These are phyloP conservation scores for Debaryomyces sp. DNA, from an alignment of 1,139 yeast species.

Conservation along the genomic window DNA sequence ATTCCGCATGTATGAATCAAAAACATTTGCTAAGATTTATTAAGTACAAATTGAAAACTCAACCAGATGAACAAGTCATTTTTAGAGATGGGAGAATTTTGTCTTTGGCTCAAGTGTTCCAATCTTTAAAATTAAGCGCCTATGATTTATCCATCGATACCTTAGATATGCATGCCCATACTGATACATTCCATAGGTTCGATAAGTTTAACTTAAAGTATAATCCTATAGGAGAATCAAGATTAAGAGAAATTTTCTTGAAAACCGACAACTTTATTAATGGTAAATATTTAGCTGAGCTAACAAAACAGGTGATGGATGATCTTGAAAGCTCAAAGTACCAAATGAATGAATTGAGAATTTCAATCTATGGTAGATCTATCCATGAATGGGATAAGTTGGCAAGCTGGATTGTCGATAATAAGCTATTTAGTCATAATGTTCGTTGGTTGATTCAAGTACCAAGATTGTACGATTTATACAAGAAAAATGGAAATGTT, in stretches of 20 bases:
- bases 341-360: slow-evolving; percentile 96
- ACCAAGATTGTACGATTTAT: slow-evolving; percentile 89
- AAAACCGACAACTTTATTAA: slow-evolving; percentile 92
- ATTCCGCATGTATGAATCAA: slow-evolving; percentile 98
- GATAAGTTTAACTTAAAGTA: slow-evolving; percentile 97
- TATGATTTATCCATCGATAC: slow-evolving; percentile 96
- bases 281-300: slow-evolving; percentile 89
- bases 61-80: slow-evolving; percentile 85
- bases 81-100: slow-evolving; percentile 91
- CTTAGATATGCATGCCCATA: slow-evolving; percentile 98
- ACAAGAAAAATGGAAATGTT: slow-evolving; percentile 76
- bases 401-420: slow-evolving; percentile 94
- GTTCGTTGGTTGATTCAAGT: slow-evolving; percentile 97
- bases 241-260: slow-evolving; percentile 91
- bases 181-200: slow-evolving; percentile 95
- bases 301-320: slow-evolving; percentile 89
- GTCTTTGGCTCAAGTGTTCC: slow-evolving; percentile 83
- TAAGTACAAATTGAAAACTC: slow-evolving; percentile 71
- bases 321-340: slow-evolving; percentile 94
- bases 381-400: slow-evolving; percentile 93
- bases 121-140: slow-evolving; percentile 87
- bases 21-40: slow-evolving; percentile 93
- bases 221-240: slow-evolving; percentile 97
- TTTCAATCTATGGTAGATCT: slow-evolving; percentile 90
- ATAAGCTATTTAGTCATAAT: slow-evolving; percentile 87